Conservation (phyloP, 352 stramenopile genomes). For the Pythium aquatile region DNA sequence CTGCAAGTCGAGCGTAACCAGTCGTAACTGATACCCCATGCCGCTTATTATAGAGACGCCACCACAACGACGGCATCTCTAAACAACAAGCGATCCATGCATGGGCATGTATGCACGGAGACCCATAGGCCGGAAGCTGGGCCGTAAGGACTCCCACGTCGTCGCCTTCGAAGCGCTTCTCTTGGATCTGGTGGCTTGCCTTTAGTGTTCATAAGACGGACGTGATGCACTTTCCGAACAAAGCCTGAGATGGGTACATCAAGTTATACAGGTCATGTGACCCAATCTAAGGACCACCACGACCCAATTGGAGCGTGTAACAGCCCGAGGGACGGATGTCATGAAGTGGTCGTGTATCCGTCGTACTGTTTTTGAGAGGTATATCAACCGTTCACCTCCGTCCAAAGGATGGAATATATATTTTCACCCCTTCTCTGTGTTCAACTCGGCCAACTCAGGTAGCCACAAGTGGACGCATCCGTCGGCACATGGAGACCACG, state of each 20-base stretch:
- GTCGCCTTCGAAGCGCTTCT: too few species aligned
- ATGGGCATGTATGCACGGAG: too few species aligned
- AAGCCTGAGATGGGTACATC: background rate
- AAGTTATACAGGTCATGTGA: background rate
- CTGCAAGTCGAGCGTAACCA: background rate
- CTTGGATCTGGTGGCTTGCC: too few species aligned
- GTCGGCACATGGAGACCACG: background rate
- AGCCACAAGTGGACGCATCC: background rate
- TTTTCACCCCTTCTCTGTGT: slow-evolving; percentile 13
- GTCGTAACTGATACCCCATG: background rate
- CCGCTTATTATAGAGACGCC: too few species aligned
- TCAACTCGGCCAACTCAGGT: slow-evolving; percentile 18
- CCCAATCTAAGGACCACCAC: background rate
- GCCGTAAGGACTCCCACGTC: too few species aligned
- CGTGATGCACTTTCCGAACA: too few species aligned
- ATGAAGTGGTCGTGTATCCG: background rate
- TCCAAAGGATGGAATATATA: background rate
- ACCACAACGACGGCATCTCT: too few species aligned
- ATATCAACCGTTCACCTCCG: background rate
- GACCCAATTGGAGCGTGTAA: background rate
- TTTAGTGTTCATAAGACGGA: too few species aligned
- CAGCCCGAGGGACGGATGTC: background rate
- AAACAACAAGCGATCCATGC: too few species aligned
- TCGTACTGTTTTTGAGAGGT: background rate
- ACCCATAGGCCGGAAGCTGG: too few species aligned